These are phyloP conservation scores for Penicillium sp. DNA, from an alignment of 2,329 filamentous ascomycete species.

Conservation along the genomic window DNA sequence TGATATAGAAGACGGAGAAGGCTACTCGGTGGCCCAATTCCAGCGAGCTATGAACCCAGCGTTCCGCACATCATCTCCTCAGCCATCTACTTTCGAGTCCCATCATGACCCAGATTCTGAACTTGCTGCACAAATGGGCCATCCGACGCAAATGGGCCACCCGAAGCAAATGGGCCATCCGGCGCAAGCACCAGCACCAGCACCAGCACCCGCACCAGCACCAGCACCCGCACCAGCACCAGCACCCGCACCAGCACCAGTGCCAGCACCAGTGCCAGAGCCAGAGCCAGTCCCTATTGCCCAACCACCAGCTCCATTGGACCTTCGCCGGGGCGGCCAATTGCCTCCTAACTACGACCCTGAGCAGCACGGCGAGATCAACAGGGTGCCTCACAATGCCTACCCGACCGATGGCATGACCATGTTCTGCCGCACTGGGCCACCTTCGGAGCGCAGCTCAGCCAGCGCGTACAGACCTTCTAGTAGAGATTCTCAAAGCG, in stretches of 20 bases:
- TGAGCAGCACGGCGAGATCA: slow-evolving; percentile 69
- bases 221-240: no score
- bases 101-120: slow-evolving; percentile 84
- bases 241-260: no score
- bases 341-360: slow-evolving; percentile 56
- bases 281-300: slow-evolving; percentile 25
- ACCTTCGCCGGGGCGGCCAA: slow-evolving; percentile 48
- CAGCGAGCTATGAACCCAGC: slow-evolving; percentile 93
- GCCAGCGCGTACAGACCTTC: slow-evolving; percentile 74
- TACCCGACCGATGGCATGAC: slow-evolving; percentile 97
- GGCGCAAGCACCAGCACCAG: slow-evolving; percentile 53
- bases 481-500: slow-evolving; percentile 87
- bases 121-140: slow-evolving; percentile 72
- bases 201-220: slow-evolving; percentile 51
- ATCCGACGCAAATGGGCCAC: slow-evolving; percentile 50
- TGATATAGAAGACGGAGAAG: slow-evolving; percentile 86
- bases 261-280: slow-evolving; percentile 7
- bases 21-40: slow-evolving; percentile 96
- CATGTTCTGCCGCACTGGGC: slow-evolving; percentile 85
- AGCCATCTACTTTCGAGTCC: slow-evolving; percentile 89
- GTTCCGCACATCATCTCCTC: slow-evolving; percentile 93
- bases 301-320: slow-evolving; percentile 46
- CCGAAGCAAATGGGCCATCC: neutral
- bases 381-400: slow-evolving; percentile 83
- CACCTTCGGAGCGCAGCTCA: slow-evolving; percentile 72